Base-by-base conservation (phyloP, 2,329 filamentous ascomycete genomes). In the Verticillium klebahnii region DNA sequence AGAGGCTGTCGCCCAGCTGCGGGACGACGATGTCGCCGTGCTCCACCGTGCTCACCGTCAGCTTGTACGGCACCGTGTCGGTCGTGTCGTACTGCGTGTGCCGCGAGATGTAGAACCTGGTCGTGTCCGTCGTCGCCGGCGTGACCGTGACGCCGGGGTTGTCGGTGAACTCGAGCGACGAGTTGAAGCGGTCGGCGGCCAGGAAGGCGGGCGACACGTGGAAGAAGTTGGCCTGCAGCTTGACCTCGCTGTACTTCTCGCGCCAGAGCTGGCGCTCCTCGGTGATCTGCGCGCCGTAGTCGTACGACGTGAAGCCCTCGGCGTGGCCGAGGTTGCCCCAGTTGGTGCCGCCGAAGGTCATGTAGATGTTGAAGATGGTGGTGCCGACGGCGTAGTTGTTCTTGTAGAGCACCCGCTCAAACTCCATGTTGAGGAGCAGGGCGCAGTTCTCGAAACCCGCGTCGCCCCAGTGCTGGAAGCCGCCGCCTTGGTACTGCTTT, bases 331-430 rank as follows among this genome's bases (percentile, higher is more conserved):
- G 73, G 64, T 92, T 93, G 0, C 91, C 91, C 91, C 91, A 94
- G 70, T 94, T 95, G 0, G 91, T 93, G 6, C 91, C 91, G 15
- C 91, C 91, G 66, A 83, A 91, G 1, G 83, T 87, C 91, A 93
- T 93, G 72, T 93, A 93, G 1, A 92, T 69, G 67, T 88, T 93
- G 62, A 92, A 78, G 8, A 94, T 84, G 0, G 84, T 86, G 2
- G 88, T 82, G 0, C 86, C 88, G 17, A 88, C 84, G 40, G 85
- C 85, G 59, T 88, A 84, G 59, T 87, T 80, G 67, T 92, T 91
- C 80, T 93, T 94, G 73, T 92, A 91, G 70, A 93, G 92, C 0
- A 95, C 87, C 17, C 90, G 80, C 64, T 90, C 86, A 64, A 92
- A 92, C 67, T 93, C 89, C n/a, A 87, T 78, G 64, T 90, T 89